A percentile compares a stretch with the other conserved stretches of the same genome.
These are phyloP conservation scores for Pythium rishiriense DNA, from an alignment of 352 stramenopile genomes.

Conservation along the genomic window DNA sequence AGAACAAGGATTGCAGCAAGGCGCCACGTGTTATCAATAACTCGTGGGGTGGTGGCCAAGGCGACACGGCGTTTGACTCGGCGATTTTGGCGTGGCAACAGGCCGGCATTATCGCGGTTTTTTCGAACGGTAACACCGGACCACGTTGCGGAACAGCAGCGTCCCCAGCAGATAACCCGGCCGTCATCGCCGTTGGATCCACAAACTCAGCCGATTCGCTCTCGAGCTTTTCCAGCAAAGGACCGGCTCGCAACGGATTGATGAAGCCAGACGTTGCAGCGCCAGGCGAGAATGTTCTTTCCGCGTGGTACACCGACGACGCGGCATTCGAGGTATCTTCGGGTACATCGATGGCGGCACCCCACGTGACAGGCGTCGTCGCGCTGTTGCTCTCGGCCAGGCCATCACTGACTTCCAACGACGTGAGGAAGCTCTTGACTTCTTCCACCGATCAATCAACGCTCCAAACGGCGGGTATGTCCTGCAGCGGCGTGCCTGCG, in stretches of 20 bases:
- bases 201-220: not conserved
- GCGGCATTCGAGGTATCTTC: constrained; percentile 12
- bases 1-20: constrained; percentile 10
- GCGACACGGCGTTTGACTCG: constrained; percentile 1
- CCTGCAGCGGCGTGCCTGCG: constrained; percentile 32
- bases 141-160: not conserved
- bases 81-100: constrained; percentile 16
- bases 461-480: constrained; percentile 16
- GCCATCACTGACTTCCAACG: not conserved
- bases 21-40: constrained; percentile 25
- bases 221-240: constrained; percentile 1
- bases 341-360: constrained; percentile 38
- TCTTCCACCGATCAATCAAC: constrained; percentile 8
- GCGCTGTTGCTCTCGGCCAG: constrained; percentile 27
- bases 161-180: constrained; percentile 14
- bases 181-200: constrained; percentile 25
- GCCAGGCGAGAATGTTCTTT: constrained; percentile 11
- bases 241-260: not conserved
- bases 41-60: constrained; percentile 17
- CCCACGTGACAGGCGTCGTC: constrained; percentile 32
- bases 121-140: constrained; percentile 24
- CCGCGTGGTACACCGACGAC: constrained; percentile 7
- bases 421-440: constrained; percentile 3
- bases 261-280: constrained; percentile 8
- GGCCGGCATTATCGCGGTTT: constrained; percentile 28